Evolutionary conservation across 2,329 filamentous ascomycete genomes (phyloP).

Genomic region (Talaromyces sp.): DNA sequence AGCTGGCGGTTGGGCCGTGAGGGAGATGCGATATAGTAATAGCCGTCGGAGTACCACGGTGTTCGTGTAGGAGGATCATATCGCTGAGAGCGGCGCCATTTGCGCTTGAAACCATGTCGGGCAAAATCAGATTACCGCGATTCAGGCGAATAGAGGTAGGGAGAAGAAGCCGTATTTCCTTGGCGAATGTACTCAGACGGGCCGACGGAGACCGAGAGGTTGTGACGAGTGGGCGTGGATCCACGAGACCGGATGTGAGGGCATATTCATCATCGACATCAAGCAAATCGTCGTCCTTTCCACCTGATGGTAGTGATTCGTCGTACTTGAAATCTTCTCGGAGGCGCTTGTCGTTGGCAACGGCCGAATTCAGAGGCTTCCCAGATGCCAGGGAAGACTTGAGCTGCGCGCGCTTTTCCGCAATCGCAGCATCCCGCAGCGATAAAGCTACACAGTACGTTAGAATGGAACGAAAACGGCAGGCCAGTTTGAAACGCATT

Average conservation of each 20-base stretch:
- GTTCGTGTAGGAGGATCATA: constrained; percentile 82
- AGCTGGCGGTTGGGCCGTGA: constrained; percentile 80
- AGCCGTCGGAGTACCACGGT: constrained; percentile 85
- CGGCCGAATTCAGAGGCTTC: constrained; percentile 72
- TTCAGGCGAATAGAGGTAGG: constrained; percentile 86
- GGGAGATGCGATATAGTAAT: constrained; percentile 82
- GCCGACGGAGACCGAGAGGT: constrained; percentile 85
- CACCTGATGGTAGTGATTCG: constrained; percentile 54
- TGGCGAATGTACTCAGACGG: constrained; percentile 80
- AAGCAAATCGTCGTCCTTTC: constrained; percentile 59
- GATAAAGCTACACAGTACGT: constrained; percentile 56
- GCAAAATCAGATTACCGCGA: constrained; percentile 81
- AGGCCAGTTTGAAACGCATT: not conserved
- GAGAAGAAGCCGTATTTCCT: constrained; percentile 78
- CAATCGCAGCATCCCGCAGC: constrained; percentile 84
- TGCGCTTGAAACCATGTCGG: constrained; percentile 76
- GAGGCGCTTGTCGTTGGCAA: constrained; percentile 79
- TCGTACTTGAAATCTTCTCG: constrained; percentile 91
- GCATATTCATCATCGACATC: constrained; percentile 91
- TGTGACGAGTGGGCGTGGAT: constrained; percentile 82
- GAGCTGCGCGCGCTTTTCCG: constrained; percentile 82
- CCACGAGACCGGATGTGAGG: constrained; percentile 82
- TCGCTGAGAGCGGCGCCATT: constrained; percentile 76
- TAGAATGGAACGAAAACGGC: not conserved
- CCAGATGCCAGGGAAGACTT: constrained; percentile 82